Conservation (phyloP, 1,284 basidiomycete species). For the Grifola frondosa region DNA sequence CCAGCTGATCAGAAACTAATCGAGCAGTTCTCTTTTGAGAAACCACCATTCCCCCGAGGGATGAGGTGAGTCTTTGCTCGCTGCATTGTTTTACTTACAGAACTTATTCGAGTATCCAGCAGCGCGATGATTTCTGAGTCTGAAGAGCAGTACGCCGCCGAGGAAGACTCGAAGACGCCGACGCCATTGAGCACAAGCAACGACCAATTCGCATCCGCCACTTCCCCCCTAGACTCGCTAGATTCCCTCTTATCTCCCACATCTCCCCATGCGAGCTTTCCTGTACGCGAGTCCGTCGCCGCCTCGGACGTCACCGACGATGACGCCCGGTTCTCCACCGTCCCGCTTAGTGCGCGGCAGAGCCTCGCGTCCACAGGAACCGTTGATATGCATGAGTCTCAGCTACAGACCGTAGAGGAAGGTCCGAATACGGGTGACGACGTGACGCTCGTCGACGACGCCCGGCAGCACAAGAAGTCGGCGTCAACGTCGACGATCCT, state of each 20-base stretch:
- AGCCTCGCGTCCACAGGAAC: constrained; percentile 26
- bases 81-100: no score
- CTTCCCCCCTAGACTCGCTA: constrained; percentile 21
- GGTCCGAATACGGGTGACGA: constrained; percentile 20
- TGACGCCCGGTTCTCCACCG: constrained; percentile 58
- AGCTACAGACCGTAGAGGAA: constrained; percentile 21
- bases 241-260: constrained; percentile 45
- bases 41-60: no score
- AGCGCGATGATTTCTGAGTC: no score
- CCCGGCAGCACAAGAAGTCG: constrained; percentile 53
- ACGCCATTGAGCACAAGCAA: no score
- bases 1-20: no score
- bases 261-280: constrained; percentile 22
- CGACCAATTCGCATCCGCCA: constrained; percentile 2
- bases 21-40: no score
- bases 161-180: no score
- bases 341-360: constrained; percentile 44
- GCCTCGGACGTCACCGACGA: constrained; percentile 64
- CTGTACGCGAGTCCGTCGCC: constrained; percentile 43
- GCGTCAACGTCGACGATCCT: constrained; percentile 60
- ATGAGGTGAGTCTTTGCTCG: no score
- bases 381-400: constrained; percentile 12
- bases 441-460: constrained; percentile 20
- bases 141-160: no score
- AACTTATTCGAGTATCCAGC: no score